Percentiles rank a stretch among this genome's conserved stretches.
Conservation (phyloP, 176 grass and related monocot species). For the Cocos nucifera region DNA sequence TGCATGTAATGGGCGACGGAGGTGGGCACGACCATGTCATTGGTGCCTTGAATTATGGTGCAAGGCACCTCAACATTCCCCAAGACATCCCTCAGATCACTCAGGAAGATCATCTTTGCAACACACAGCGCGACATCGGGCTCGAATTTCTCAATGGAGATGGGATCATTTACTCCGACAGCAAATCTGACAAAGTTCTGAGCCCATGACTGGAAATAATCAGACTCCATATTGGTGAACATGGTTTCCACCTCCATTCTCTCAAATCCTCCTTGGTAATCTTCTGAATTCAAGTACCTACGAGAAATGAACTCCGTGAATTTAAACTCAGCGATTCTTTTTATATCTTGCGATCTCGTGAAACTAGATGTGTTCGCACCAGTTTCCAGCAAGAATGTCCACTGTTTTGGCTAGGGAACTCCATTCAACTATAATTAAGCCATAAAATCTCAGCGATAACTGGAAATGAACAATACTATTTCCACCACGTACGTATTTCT, state of each 20-base stretch:
- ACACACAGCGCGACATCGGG: conserved; percentile 41
- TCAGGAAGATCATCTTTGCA: conserved; percentile 53
- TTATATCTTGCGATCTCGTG: too few relatives aligned
- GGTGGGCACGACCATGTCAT: conserved; percentile 46
- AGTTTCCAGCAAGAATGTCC: too few relatives aligned
- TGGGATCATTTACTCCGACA: conserved; percentile 19
- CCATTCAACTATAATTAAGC: too few relatives aligned
- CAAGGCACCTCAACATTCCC: conserved; percentile 32
- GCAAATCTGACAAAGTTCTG: conserved; percentile 30
- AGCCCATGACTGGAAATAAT: conserved; percentile 63
- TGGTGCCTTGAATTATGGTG: conserved; percentile 40
- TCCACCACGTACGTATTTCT: too few relatives aligned
- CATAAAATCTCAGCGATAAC: too few relatives aligned
- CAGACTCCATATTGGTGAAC: conserved; percentile 30
- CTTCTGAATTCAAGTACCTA: conserved; percentile 68
- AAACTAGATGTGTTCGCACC: too few relatives aligned
- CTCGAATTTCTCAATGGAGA: conserved; percentile 10
- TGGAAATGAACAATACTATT: too few relatives aligned
- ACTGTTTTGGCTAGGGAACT: too few relatives aligned
- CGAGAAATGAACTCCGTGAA: too few relatives aligned
- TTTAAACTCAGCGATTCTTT: too few relatives aligned
- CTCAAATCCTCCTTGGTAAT: conserved; percentile 73
- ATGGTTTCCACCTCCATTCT: conserved; percentile 28
- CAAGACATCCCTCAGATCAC: conserved; percentile 41
- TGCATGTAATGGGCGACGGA: conserved; percentile 48